Conservation (phyloP, 2,329 filamentous ascomycete genomes). For the Ambrosiella xylebori region DNA sequence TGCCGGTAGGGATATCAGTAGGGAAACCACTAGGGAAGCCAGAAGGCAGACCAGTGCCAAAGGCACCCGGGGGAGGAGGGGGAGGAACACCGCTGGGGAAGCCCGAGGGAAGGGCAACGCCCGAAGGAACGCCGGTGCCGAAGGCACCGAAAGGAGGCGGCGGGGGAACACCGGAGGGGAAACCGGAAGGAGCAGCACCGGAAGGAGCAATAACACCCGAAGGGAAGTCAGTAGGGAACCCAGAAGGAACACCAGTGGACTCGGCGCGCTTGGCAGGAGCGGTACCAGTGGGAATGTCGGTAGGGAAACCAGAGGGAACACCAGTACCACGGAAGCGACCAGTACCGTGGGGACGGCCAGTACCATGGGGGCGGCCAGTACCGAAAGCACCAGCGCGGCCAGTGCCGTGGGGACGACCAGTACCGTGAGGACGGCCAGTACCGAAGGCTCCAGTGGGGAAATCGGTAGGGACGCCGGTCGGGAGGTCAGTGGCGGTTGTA, state of each 20-base stretch:
- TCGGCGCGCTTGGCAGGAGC: background rate
- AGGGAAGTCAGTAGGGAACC: constrained; percentile 2
- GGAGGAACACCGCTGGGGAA: constrained; percentile 1
- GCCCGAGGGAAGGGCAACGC: background rate
- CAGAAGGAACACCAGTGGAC: background rate
- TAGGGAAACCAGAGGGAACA: constrained; percentile 1
- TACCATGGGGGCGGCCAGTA: background rate
- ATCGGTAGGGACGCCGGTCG: constrained; percentile 3
- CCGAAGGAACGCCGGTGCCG: constrained; percentile 1
- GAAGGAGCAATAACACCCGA: background rate
- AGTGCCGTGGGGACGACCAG: constrained; percentile 1
- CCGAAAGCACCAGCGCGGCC: background rate
- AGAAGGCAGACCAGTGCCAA: constrained; percentile 1
- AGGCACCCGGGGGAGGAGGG: background rate
- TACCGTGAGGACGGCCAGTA: constrained; percentile 1
- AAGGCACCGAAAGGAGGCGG: background rate
- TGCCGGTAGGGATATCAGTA: background rate
- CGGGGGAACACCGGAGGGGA: background rate
- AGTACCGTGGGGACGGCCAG: constrained; percentile 1
- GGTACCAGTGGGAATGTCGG: background rate
- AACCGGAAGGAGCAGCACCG: background rate
- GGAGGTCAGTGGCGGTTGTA: too few species aligned
- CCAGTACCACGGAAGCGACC: background rate
- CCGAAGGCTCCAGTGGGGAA: background rate
- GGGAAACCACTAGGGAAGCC: constrained; percentile 1